phyloP scores from a whole-genome alignment of 179 eudicot species.

The Silene vulgaris region DNA sequence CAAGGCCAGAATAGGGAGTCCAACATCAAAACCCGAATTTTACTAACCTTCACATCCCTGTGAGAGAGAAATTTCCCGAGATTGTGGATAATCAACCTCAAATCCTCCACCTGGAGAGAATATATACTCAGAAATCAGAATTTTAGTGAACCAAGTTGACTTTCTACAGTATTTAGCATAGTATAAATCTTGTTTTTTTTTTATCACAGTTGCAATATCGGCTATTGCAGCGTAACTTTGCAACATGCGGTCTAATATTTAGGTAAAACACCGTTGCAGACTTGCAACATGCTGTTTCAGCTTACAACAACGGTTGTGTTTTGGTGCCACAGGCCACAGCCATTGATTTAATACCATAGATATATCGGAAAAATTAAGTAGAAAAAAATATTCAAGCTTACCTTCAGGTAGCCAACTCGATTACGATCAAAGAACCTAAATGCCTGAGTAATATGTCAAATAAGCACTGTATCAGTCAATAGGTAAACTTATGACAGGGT shows the following conservation, averaged over 20 bases:
- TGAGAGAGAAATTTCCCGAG: slow-evolving; percentile 79
- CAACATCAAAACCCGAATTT: background rate
- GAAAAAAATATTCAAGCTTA: slow-evolving; percentile 24
- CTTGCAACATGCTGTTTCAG: no score
- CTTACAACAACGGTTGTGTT: no score
- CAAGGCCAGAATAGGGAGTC: background rate
- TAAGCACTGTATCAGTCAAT: slow-evolving; percentile 16
- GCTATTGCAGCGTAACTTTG: background rate
- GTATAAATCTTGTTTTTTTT: no score
- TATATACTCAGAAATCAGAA: background rate
- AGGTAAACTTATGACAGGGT: background rate
- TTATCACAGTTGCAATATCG: background rate
- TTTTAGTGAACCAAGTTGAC: background rate
- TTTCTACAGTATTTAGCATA: background rate
- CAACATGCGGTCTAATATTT: background rate
- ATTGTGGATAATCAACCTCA: slow-evolving; percentile 76
- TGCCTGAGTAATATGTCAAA: slow-evolving; percentile 50
- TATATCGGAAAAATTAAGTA: background rate
- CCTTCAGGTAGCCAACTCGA: slow-evolving; percentile 85
- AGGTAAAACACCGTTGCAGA: no score
- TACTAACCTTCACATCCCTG: slow-evolving; percentile 85
- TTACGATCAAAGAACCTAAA: slow-evolving; percentile 97
- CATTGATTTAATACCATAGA: background rate
- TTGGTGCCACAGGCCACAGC: background rate
- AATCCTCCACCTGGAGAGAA: slow-evolving; percentile 72